Percentiles rank a stretch among this genome's conserved stretches.
phyloP scores from a whole-genome alignment of 495 filamentous ascomycete species.

The Polyplosphaeria fusca region DNA sequence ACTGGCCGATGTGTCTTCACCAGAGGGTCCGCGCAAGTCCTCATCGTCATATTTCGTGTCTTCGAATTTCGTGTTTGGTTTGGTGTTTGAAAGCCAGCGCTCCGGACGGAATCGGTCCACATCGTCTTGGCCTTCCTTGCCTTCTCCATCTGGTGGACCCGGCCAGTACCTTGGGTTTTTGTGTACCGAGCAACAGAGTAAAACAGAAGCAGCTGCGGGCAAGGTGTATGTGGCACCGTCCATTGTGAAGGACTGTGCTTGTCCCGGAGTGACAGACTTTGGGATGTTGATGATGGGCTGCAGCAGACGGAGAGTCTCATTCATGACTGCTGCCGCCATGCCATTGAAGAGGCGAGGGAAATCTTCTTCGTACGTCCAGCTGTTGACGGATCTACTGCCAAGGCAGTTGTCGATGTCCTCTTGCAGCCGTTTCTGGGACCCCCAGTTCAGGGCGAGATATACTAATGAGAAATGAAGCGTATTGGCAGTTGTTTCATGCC shows the following conservation, averaged over 20 bases:
- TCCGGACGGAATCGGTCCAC: constrained; percentile 52
- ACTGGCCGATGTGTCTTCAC: constrained; percentile 51
- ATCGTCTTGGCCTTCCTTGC: constrained; percentile 39
- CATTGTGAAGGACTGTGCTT: constrained; percentile 52
- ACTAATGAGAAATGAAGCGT: constrained; percentile 60
- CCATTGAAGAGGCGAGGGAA: constrained; percentile 56
- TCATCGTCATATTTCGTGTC: constrained; percentile 50
- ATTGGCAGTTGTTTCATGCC: constrained; percentile 72
- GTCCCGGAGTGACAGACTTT: constrained; percentile 50
- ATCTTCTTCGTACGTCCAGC: constrained; percentile 62
- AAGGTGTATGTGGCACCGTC: constrained; percentile 51
- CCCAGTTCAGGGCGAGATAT: constrained; percentile 58
- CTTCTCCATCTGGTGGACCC: constrained; percentile 10
- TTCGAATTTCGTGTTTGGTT: constrained; percentile 37
- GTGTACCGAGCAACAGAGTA: constrained; percentile 50
- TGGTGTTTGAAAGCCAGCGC: constrained; percentile 56
- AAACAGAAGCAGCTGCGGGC: constrained; percentile 49
- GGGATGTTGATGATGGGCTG: constrained; percentile 61
- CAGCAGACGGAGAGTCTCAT: constrained; percentile 63
- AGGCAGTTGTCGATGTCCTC: constrained; percentile 58
- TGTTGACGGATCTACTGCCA: constrained; percentile 46
- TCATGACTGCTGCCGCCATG: constrained; percentile 64
- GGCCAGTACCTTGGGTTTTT: constrained; percentile 61
- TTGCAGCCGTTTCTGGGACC: constrained; percentile 58
- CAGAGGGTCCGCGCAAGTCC: constrained; percentile 55